Percentiles rank a stretch among this genome's conserved stretches.
Evolutionary conservation across 345 rosid genomes (phyloP).

Genomic region (Linum tenue): DNA sequence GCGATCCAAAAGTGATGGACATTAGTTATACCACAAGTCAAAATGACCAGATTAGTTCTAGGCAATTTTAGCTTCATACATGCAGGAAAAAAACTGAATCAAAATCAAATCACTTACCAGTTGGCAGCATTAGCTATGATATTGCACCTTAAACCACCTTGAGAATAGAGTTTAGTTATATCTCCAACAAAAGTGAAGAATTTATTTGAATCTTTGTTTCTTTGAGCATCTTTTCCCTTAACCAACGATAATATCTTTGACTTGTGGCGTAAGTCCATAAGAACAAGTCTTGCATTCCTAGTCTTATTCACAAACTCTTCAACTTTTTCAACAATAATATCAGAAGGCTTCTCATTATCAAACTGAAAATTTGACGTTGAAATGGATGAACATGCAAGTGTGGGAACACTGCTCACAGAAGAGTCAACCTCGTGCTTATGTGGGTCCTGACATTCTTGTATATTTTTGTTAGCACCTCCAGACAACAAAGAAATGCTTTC

Average conservation of each 20-base stretch:
- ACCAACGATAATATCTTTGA: conserved; percentile 76
- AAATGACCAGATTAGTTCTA: not conserved
- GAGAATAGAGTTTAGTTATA: conserved; percentile 59
- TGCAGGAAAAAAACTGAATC: not conserved
- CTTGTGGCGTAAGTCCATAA: conserved; percentile 61
- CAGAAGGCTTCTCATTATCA: conserved; percentile 63
- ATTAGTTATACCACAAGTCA: not conserved
- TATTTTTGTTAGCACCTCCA: conserved; percentile 16
- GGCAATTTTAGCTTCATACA: too few species aligned
- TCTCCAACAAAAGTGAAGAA: conserved; percentile 86
- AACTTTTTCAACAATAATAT: conserved; percentile 69
- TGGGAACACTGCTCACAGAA: conserved; percentile 31
- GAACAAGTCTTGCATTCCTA: conserved; percentile 66
- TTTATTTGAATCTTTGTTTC: conserved; percentile 48
- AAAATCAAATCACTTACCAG: conserved; percentile 43
- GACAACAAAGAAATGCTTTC: conserved; percentile 9
- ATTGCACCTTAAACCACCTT: conserved; percentile 58
- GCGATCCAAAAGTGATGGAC: not conserved
- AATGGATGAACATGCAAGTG: conserved; percentile 82
- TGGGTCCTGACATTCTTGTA: conserved; percentile 16
- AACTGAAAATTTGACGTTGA: conserved; percentile 88
- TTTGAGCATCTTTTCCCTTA: conserved; percentile 53
- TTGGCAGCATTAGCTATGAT: conserved; percentile 90
- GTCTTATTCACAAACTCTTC: conserved; percentile 60
- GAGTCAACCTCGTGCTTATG: conserved; percentile 12